These are phyloP conservation scores for Diddensiella transvaalensis DNA, from an alignment of 805 yeast species.

Conservation along the genomic window DNA sequence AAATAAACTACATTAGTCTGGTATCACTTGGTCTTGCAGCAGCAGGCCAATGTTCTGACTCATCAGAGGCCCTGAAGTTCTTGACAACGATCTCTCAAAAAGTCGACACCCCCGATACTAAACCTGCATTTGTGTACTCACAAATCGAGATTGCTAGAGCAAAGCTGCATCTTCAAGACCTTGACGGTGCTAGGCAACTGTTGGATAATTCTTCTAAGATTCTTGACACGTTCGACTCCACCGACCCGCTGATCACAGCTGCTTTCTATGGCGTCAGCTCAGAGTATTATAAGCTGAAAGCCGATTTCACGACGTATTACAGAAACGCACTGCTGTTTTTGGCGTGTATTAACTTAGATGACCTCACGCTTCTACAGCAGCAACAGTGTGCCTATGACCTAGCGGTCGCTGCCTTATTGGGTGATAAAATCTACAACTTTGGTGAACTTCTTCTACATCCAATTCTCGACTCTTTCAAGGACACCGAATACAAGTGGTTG, in stretches of 20 bases:
- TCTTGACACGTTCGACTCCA: constrained; percentile 54
- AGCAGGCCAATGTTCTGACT: constrained; percentile 40
- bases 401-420: constrained; percentile 80
- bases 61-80: constrained; percentile 49
- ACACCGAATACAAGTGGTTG: constrained; percentile 62
- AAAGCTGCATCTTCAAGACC: constrained; percentile 52
- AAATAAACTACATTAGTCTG: constrained; percentile 73
- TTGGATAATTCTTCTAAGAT: constrained; percentile 58
- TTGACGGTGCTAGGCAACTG: constrained; percentile 60
- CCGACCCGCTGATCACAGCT: constrained; percentile 67
- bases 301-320: constrained; percentile 79
- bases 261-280: constrained; percentile 80
- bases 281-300: constrained; percentile 65
- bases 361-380: constrained; percentile 39
- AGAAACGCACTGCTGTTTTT: constrained; percentile 76
- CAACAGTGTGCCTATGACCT: constrained; percentile 67
- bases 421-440: constrained; percentile 89
- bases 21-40: constrained; percentile 68
- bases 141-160: constrained; percentile 73
- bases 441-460: constrained; percentile 94
- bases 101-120: constrained; percentile 41
- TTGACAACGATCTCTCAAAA: constrained; percentile 43
- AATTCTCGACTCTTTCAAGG: constrained; percentile 53
- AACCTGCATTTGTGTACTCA: constrained; percentile 53
- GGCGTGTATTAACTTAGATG: constrained; percentile 60